Evolutionary conservation across 495 filamentous ascomycete species (phyloP).

Genomic region (Cairneyella variabilis): DNA sequence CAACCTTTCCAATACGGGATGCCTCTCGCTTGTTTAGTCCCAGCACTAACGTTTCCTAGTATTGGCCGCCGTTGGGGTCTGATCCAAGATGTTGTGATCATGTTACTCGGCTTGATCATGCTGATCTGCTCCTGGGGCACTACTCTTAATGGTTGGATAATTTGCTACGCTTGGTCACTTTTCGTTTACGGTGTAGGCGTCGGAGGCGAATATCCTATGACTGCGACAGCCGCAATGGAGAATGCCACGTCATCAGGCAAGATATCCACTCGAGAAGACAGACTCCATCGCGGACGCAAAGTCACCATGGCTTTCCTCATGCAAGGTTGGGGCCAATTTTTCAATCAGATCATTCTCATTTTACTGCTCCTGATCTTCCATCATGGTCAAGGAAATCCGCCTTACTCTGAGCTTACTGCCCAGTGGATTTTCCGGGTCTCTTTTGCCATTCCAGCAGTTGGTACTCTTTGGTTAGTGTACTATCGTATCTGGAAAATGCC

Average conservation of each 20-base stretch:
- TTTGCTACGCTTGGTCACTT: conserved; percentile 85
- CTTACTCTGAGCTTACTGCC: conserved; percentile 64
- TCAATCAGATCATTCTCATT: conserved; percentile 85
- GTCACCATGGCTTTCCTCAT: conserved; percentile 92
- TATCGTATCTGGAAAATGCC: conserved; percentile 90
- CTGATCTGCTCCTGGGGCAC: conserved; percentile 82
- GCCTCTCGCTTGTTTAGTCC: no score
- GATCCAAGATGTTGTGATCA: conserved; percentile 89
- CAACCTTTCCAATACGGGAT: neutral
- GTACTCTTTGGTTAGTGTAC: conserved; percentile 89
- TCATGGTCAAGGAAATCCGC: conserved; percentile 60
- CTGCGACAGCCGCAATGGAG: conserved; percentile 92
- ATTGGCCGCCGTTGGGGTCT: conserved; percentile 86
- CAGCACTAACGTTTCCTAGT: conserved; percentile 39
- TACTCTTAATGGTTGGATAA: conserved; percentile 82
- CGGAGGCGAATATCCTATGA: conserved; percentile 93
- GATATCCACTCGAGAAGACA: conserved; percentile 82
- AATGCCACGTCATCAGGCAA: conserved; percentile 80
- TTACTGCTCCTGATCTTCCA: conserved; percentile 78
- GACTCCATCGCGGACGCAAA: conserved; percentile 88
- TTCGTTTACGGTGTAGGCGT: conserved; percentile 92
- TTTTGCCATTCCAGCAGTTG: conserved; percentile 79
- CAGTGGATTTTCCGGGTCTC: conserved; percentile 86
- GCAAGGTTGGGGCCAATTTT: conserved; percentile 94
- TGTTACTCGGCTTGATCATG: conserved; percentile 86